phyloP scores from a whole-genome alignment of 23 red algal genomes.

The Rhodosorus marinus region DNA sequence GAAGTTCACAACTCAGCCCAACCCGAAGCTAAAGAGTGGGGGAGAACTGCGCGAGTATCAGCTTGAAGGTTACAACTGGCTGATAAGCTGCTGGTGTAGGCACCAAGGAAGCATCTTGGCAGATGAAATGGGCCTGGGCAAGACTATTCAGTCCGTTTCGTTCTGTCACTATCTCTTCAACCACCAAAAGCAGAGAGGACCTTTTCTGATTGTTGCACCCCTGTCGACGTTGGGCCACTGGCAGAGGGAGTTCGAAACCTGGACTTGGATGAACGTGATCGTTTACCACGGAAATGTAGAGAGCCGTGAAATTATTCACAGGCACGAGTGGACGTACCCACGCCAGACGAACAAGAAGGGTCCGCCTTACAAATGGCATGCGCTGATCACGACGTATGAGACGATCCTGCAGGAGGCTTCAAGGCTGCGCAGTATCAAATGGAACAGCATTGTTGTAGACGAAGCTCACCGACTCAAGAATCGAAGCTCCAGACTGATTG shows the following conservation, averaged over 20 bases:
- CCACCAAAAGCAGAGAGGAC: conserved; percentile 9
- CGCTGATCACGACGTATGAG: conserved; percentile 46
- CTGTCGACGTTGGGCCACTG: conserved; percentile 43
- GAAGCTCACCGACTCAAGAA: conserved; percentile 58
- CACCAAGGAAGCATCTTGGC: conserved; percentile 35
- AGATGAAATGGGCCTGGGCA: conserved; percentile 47
- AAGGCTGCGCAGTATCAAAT: conserved; percentile 12
- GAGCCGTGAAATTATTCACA: conserved; percentile 16
- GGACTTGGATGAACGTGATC: conserved; percentile 46
- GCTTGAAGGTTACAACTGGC: conserved; percentile 31
- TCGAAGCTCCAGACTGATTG: conserved; percentile 27
- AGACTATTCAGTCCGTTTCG: conserved; percentile 28
- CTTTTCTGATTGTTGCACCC: conserved; percentile 37
- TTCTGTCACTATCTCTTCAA: conserved; percentile 16
- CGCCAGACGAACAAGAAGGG: background rate
- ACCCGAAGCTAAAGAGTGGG: conserved; percentile 22
- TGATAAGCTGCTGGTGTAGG: conserved; percentile 34
- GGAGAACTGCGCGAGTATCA: conserved; percentile 35
- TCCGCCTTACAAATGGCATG: conserved; percentile 26
- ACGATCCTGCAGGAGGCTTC: conserved; percentile 28
- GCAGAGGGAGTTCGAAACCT: conserved; percentile 38
- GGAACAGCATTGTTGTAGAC: conserved; percentile 32
- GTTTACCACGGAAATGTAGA: conserved; percentile 44
- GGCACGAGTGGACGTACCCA: conserved; percentile 31
- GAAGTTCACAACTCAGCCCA: background rate